These are phyloP conservation scores for Pinus taeda DNA, from an alignment of 75 land plant genomes.

Conservation along the genomic window DNA sequence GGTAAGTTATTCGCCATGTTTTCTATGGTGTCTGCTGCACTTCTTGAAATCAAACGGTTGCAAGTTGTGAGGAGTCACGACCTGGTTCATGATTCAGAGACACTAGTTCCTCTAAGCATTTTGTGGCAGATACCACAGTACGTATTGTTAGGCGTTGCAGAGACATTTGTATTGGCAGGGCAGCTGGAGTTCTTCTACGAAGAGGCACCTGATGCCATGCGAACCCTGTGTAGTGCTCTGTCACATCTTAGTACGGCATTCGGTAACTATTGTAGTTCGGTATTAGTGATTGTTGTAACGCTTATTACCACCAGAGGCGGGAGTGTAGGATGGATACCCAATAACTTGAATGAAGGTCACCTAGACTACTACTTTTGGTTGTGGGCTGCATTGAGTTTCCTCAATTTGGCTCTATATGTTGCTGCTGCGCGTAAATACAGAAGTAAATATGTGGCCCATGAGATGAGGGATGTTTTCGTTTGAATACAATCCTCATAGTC, in stretches of 20 bases:
- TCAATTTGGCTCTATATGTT: too few species aligned
- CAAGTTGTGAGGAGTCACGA: neutral
- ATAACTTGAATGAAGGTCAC: slow-evolving; percentile 12
- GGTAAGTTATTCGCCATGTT: too few species aligned
- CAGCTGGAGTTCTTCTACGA: slow-evolving; percentile 12
- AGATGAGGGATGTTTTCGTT: too few species aligned
- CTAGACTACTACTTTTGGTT: slow-evolving; percentile 48
- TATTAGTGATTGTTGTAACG: slow-evolving; percentile 52
- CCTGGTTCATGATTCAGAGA: slow-evolving; percentile 20
- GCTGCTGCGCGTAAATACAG: too few species aligned
- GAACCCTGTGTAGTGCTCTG: slow-evolving; percentile 62
- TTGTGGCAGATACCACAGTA: slow-evolving; percentile 54
- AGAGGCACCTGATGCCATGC: slow-evolving; percentile 79
- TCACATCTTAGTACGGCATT: slow-evolving; percentile 39
- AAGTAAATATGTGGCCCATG: too few species aligned
- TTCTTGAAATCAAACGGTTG: too few species aligned
- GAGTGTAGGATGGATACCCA: slow-evolving; percentile 61
- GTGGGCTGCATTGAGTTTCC: too few species aligned
- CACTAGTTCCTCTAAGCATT: slow-evolving; percentile 42
- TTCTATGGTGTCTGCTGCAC: too few species aligned
- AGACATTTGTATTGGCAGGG: slow-evolving; percentile 66
- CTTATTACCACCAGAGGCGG: slow-evolving; percentile 40
- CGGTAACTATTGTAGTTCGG: slow-evolving; percentile 60
- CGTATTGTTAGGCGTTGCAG: slow-evolving; percentile 39
- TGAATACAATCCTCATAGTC: too few species aligned